These are phyloP conservation scores for Fusarium nanum DNA, from an alignment of 2,329 filamentous ascomycete genomes.

Conservation along the genomic window DNA sequence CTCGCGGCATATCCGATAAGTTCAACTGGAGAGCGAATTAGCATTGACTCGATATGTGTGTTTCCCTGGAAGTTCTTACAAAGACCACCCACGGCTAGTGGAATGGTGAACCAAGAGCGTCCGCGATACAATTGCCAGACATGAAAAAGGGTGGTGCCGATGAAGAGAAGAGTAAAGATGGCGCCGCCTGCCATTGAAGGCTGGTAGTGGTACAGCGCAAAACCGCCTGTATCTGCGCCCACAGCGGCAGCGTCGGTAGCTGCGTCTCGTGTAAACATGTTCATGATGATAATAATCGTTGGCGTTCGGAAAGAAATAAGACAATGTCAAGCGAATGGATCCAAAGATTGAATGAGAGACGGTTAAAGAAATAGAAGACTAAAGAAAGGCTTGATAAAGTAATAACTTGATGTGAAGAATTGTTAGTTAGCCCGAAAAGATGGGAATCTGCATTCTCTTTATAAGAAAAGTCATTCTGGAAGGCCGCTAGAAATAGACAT, in stretches of 20 bases:
- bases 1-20: constrained; percentile 5
- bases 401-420: too few species aligned
- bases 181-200: constrained; percentile 3
- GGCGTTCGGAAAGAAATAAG: fast-evolving
- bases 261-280: neutral
- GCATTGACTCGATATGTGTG: neutral
- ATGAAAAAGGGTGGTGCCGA: neutral
- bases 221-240: neutral
- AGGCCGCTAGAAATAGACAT: fast-evolving
- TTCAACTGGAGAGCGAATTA: neutral
- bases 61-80: neutral
- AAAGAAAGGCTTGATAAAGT: too few species aligned
- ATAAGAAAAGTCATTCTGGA: fast-evolving
- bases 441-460: neutral
- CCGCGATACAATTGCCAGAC: constrained; percentile 1
- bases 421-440: neutral
- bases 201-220: constrained; percentile 2
- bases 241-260: neutral
- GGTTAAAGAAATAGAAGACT: fast-evolving
- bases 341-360: fast-evolving
- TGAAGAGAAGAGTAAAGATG: neutral
- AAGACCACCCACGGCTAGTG: neutral
- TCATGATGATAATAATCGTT: neutral
- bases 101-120: constrained; percentile 9
- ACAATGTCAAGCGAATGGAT: neutral